Base-by-base conservation (phyloP, 371 early-diverging fungal genomes). In the Mortierella sp. region DNA sequence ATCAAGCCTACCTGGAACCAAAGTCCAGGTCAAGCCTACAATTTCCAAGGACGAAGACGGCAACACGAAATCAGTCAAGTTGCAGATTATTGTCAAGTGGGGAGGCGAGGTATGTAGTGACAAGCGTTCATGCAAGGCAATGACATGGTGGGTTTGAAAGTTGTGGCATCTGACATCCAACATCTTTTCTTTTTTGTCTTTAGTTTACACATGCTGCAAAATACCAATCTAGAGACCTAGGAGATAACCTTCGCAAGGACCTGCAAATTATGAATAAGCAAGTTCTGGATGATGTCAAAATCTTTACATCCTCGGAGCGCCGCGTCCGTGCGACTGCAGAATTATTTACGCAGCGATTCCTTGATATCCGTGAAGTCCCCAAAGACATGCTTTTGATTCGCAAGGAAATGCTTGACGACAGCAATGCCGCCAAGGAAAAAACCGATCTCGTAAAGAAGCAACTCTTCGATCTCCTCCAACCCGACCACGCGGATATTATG, bases 31-130 rank as follows among this genome's bases (percentile, higher is more conserved):
- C 16, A 96, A 97, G 81, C 96, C 98, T 0, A 84, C 87, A 8
- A 93, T 87, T 70, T 87, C 86, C 64, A 92, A 92, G 40, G 86
- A 92, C 38, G 71, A 67, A 3, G 64, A 74, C 0, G 80, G 80
- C 45, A 86, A 86, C 50, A 79, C 86, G 8, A 58, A 83, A 4
- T 86, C 96, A 3, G 87, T 90, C 43, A 95, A 96, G 69, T 82
- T 95, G 10, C 96, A 97, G 85, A 84, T 97, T 24, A 93, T 97
- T 79, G 94, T 98, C 65, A 98, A 98, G 77, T 98, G 98, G 99
- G 98, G 97, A 47, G 99, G 97, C 52, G 96, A 96, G 85, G 91
- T 89, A 85, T 74, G 58, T 13, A 4, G 11, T 13, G 1, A 16
- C 24, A 15, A 3, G 22, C 21, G 22, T 60, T 7, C 7, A 24